Base-by-base conservation (phyloP, 2,329 filamentous ascomycete genomes). In the Cytospora piceae region DNA sequence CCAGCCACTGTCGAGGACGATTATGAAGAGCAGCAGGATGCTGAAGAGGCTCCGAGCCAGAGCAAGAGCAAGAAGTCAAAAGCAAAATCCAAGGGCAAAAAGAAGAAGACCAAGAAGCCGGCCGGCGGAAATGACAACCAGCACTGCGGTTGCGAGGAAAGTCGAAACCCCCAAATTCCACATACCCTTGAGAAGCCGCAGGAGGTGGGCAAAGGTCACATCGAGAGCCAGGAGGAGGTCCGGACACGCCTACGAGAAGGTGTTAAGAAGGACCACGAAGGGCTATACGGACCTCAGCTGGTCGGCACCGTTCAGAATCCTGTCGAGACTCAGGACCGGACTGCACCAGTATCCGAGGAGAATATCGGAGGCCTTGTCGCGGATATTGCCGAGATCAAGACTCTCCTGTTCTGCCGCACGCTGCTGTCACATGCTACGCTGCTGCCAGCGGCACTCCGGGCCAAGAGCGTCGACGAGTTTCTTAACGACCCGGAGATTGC, bases 301-400 rank as follows among this genome's bases (percentile, higher is more conserved):
- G 65, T 73, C 17, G 76, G 75, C 17, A 76, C 73, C 1, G 57
- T 75, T 7, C 73, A 76, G 32, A 74, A 72, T 20, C 76, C 77
- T 2, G 52, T 67, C 1, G 69, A 67, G 62, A 75, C 69, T 29
- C 68, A 67, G 39, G 71, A 68, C 39, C 77, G 75, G 49, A 80
- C 77, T 8, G 72, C 78, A 1, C 74, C 77, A 0, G 71, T 82
- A 32, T 73, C 77, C 7, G 77, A 80, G 34, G 76, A 78, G 15
- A 80, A 83, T 65, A 78, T 82, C 27, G 74, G 79, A 34, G 66
- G 70, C 20, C 70, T 83, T 2, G 72, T 81, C 20, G 71, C 74
- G 3, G 79, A 84, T n/a, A 76, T 83, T 37, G 74, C 75, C 15
- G 80, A 83, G 68, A 81, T 84, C 69, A 83, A 83, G 71, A 72